Conservation (phyloP, 176 grass and related monocot genomes). For the Raddia distichophylla region DNA sequence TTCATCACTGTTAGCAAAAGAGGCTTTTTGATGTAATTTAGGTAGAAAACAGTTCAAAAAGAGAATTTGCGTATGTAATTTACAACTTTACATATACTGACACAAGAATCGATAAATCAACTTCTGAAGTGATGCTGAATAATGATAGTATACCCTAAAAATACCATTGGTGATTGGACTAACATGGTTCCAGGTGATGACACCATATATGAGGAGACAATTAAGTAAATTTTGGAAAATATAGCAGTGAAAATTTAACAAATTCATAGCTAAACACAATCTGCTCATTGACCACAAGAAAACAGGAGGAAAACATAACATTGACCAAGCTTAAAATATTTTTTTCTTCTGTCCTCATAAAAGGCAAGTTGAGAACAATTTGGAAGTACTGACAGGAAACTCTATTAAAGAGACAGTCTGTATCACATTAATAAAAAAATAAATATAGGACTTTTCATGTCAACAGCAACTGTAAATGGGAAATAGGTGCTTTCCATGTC, state of each 20-base stretch:
- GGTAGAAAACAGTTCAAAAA: background rate
- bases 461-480: slow-evolving; percentile 19
- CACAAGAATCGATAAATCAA: slow-evolving; percentile 10
- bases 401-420: background rate
- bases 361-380: slow-evolving; percentile 2
- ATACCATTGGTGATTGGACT: background rate
- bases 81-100: background rate
- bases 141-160: background rate
- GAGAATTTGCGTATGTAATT: background rate
- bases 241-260: background rate
- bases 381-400: slow-evolving; percentile 10
- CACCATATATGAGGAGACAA: slow-evolving; percentile 1
- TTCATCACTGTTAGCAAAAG: slow-evolving; percentile 16
- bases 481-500: slow-evolving; percentile 18
- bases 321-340: background rate
- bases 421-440: slow-evolving; percentile 3
- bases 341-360: background rate
- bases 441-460: background rate
- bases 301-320: background rate
- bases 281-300: slow-evolving; percentile 1
- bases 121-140: background rate
- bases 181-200: background rate
- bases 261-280: slow-evolving; percentile 27
- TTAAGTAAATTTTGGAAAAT: slow-evolving; percentile 1
- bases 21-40: background rate